Conservation (phyloP, 345 rosid species). For the Eucalyptus brandiana region DNA sequence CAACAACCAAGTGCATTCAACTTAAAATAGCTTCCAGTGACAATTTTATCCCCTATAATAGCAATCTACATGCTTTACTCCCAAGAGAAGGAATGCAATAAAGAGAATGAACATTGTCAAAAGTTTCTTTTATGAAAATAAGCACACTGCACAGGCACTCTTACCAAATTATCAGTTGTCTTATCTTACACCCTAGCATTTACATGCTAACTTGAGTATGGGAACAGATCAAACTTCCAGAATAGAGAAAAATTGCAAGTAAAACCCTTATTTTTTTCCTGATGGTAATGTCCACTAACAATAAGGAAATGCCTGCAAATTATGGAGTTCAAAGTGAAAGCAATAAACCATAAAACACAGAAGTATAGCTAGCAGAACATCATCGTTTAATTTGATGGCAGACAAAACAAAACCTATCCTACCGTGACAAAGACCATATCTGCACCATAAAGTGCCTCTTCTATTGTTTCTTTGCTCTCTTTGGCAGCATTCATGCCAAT, state of each 20-base stretch:
- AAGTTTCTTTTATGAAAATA: neutral
- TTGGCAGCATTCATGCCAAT: slow-evolving; percentile 95
- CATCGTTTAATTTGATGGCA: neutral
- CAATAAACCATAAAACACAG: neutral
- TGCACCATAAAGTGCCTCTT: slow-evolving; percentile 80
- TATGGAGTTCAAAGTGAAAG: neutral
- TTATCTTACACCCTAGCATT: neutral
- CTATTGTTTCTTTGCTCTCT: slow-evolving; percentile 79
- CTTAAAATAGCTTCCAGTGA: neutral
- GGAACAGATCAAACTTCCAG: neutral
- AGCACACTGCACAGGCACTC: neutral
- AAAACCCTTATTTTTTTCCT: neutral
- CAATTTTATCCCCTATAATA: neutral
- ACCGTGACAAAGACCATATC: slow-evolving; percentile 99
- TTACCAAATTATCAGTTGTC: neutral
- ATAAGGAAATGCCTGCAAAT: neutral
- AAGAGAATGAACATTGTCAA: neutral
- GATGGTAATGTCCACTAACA: neutral
- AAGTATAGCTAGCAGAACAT: neutral
- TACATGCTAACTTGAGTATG: neutral
- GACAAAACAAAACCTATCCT: slow-evolving; percentile 6
- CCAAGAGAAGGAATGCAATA: neutral
- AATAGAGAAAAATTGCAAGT: neutral
- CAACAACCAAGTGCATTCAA: neutral
- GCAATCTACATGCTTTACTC: neutral